Conservation (phyloP, 306 rosid genomes). For the Prunus mira region DNA sequence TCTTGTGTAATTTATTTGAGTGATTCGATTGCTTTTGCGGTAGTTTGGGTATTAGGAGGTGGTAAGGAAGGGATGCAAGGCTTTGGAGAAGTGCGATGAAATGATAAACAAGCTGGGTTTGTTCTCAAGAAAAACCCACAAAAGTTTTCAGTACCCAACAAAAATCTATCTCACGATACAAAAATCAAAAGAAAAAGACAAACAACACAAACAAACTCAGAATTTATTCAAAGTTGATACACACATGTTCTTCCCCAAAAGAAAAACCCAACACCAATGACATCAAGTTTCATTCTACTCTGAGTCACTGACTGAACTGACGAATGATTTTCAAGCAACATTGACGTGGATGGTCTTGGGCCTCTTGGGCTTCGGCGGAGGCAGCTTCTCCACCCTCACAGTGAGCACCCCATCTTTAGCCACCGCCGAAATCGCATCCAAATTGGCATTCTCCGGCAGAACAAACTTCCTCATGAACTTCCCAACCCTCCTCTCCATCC, state of each 20-base stretch:
- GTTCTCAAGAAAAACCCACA: constrained; percentile 39
- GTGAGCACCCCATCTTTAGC: constrained; percentile 56
- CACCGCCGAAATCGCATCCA: constrained; percentile 36
- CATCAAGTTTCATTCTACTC: too few species aligned
- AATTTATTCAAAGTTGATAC: too few species aligned
- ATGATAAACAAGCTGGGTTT: constrained; percentile 72
- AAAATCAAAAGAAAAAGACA: too few species aligned
- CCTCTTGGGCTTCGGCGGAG: constrained; percentile 66
- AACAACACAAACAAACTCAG: too few species aligned
- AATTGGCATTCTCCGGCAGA: constrained; percentile 55
- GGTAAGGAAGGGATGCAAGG: constrained; percentile 64
- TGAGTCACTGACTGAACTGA: too few species aligned
- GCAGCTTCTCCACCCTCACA: constrained; percentile 51
- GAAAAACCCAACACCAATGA: too few species aligned
- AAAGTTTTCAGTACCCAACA: too few species aligned
- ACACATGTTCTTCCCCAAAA: too few species aligned
- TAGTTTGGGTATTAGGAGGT: constrained; percentile 41
- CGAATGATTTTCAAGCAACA: constrained; percentile 29
- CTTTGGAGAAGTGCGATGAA: constrained; percentile 66
- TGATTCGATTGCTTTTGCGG: constrained; percentile 2
- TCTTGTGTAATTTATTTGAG: background rate
- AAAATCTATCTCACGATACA: too few species aligned
- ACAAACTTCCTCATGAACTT: constrained; percentile 62
- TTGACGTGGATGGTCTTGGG: constrained; percentile 51
- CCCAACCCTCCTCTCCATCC: constrained; percentile 61